phyloP scores from a whole-genome alignment of 2,329 filamentous ascomycete genomes.

The Penicillium sp. region DNA sequence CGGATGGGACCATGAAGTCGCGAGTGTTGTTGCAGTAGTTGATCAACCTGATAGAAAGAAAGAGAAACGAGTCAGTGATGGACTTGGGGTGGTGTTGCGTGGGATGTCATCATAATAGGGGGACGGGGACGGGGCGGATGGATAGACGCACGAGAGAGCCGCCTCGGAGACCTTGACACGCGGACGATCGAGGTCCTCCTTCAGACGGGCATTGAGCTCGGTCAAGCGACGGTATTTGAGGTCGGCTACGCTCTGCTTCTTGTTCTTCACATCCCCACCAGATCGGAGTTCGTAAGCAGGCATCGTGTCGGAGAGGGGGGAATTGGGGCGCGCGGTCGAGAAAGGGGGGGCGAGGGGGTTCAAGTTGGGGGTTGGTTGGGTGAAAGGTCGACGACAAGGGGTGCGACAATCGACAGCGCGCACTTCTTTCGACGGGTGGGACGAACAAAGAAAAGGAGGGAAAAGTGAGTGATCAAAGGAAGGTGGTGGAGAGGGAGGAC shows the following conservation, averaged over 20 bases:
- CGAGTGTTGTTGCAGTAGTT: conserved; percentile 97
- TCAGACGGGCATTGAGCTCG: conserved; percentile 93
- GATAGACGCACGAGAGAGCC: conserved; percentile 72
- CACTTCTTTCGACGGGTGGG: neutral
- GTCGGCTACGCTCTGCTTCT: conserved; percentile 99
- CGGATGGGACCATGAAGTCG: conserved; percentile 98
- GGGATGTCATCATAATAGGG: conserved; percentile 7
- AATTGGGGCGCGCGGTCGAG: conserved; percentile 17
- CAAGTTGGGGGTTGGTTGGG: conserved; percentile 10
- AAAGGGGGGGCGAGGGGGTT: conserved; percentile 21
- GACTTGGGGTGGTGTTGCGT: conserved; percentile 10
- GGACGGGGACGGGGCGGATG: neutral
- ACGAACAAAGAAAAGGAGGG: conserved; percentile 20
- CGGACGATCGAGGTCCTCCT: conserved; percentile 93
- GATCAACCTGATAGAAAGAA: conserved; percentile 73
- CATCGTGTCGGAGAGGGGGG: conserved; percentile 48
- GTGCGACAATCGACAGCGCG: neutral
- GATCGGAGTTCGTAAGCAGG: conserved; percentile 69
- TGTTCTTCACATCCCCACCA: conserved; percentile 74
- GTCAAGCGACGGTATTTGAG: conserved; percentile 95
- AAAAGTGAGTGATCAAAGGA: conserved; percentile 18
- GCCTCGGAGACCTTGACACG: conserved; percentile 95
- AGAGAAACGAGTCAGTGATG: neutral
- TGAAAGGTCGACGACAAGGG: neutral
- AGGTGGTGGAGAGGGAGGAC: conserved; percentile 20